Percentiles rank a stretch among this genome's conserved stretches.
These are phyloP conservation scores for Solanum rostratum DNA, from an alignment of 257 asterid genomes.

Conservation along the genomic window DNA sequence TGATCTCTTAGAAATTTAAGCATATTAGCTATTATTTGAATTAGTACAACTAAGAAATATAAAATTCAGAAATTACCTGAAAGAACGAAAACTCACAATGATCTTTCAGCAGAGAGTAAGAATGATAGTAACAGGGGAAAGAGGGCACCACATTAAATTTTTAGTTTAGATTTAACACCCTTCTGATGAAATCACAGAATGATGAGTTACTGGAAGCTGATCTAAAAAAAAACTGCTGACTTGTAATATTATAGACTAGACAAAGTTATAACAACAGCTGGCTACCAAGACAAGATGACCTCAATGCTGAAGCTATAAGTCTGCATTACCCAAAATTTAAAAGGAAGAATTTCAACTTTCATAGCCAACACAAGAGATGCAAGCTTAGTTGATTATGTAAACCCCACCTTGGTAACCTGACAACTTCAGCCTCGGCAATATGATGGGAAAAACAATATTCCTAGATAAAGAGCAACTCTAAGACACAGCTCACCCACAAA, in stretches of 20 bases:
- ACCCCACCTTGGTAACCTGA: not conserved
- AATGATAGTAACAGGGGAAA: not conserved
- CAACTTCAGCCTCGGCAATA: not conserved
- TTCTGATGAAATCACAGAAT: not conserved
- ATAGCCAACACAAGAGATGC: constrained; percentile 5
- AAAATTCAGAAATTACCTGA: not conserved
- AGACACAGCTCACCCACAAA: constrained; percentile 17
- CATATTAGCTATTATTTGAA: not conserved
- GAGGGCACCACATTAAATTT: not conserved
- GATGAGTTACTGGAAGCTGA: not conserved
- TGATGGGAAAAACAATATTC: not conserved
- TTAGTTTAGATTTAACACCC: not conserved
- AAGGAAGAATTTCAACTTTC: not conserved
- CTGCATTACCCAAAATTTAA: not conserved
- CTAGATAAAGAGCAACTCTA: not conserved
- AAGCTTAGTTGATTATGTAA: not conserved
- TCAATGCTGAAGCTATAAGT: constrained; percentile 5
- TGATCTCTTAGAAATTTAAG: not conserved
- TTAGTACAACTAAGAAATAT: not conserved
- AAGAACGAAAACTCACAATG: not conserved
- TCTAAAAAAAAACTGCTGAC: not conserved
- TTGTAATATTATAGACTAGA: not conserved
- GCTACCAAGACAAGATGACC: constrained; percentile 27
- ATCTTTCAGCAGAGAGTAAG: not conserved
- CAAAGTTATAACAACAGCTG: constrained; percentile 5